These are phyloP conservation scores for Suillus cothurnatus DNA, from an alignment of 768 basidiomycete species.

Conservation along the genomic window DNA sequence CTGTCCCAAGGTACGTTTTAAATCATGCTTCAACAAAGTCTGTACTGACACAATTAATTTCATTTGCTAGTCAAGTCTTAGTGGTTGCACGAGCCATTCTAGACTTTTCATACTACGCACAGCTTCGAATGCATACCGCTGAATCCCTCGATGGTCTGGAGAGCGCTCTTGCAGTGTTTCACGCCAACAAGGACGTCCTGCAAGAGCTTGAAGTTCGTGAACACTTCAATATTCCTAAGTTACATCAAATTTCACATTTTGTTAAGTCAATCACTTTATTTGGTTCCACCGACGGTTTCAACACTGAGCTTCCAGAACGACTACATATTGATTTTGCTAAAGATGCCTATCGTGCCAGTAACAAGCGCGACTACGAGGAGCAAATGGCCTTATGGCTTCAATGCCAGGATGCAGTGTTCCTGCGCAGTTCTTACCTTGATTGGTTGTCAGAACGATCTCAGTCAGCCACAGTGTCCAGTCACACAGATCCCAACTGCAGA, in stretches of 20 bases:
- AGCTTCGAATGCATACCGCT: no score
- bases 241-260: constrained; percentile 36
- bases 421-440: background rate
- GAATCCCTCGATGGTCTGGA: no score
- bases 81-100: no score
- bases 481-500: background rate
- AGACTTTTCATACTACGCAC: no score
- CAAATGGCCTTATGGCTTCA: background rate
- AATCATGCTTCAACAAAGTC: constrained; percentile 24
- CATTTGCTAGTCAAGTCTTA: constrained; percentile 26
- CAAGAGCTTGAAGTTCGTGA: constrained; percentile 21
- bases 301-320: background rate
- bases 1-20: constrained; percentile 15
- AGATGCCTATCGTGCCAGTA: background rate
- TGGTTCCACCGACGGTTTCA: constrained; percentile 9
- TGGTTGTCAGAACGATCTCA: background rate
- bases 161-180: no score
- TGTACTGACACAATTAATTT: constrained; percentile 17
- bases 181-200: constrained; percentile 29
- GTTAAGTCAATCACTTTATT: constrained; percentile 22
- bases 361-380: background rate
- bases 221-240: constrained; percentile 42
- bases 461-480: background rate
- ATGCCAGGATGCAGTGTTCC: constrained; percentile 1
- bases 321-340: background rate